Evolutionary conservation across 352 stramenopile species (phyloP), one percentile per base, ranked within the genome.

Genomic region (Phytophthora sp.): DNA sequence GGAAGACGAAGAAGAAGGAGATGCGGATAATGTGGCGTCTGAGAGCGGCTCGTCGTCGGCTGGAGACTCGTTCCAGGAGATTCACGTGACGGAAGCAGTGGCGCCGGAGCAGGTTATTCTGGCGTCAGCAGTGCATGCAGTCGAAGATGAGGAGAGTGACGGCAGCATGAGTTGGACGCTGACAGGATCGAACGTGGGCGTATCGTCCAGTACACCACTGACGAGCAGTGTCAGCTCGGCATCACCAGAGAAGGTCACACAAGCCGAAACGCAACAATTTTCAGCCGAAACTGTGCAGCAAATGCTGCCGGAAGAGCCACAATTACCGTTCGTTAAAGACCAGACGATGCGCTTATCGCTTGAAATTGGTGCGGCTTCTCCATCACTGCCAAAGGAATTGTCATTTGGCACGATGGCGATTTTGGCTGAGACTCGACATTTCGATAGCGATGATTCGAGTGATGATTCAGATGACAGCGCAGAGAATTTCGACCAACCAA

Each of bases 381-480:
- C 7, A 3, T 29, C 52, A 3, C 4, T 71, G 20, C 66, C 53
- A 1, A 59, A 52, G 18, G 49, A 66, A 13, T 50, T 71, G 23
- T 74, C 66, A 0, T 70, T 71, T 42, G 54, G 49, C 6, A 63
- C 66, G n/a, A 74, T 74, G 61, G 66, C 64, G 4, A 53, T 52
- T 11, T 16, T 68, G 11, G 66, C 66, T 16, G 53, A 74, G 38
- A 61, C 60, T 27, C 60, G 60, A 18, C 66, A 74, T 44, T 74
- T 74, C 35, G 66, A 74, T 51, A 74, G 66, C 26, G 66, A 74
- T 27, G 66, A 74, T 23, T 73, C 59, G 16, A 70, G 66, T 42
- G 66, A 72, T 46, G 45, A 66, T 46, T 57, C 59, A 23, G 66
- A 66, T 20, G 58, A 56, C 11, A 60, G 20, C 15, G 51, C 64